phyloP scores from a whole-genome alignment of 805 yeast species.

The Blastobotrys americana region DNA sequence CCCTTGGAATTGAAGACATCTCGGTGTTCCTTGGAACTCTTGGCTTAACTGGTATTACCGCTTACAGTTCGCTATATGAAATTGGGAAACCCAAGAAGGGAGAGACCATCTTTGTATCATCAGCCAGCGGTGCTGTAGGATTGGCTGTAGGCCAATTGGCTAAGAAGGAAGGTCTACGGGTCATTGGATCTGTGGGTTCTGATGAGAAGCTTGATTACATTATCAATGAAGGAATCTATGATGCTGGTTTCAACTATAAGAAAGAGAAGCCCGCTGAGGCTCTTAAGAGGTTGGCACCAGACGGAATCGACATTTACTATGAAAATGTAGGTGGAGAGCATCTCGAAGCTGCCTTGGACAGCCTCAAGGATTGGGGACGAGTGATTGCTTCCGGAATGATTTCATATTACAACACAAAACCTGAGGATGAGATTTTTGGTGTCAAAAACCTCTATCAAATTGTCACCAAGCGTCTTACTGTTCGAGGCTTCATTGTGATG shows the following conservation, averaged over 20 bases:
- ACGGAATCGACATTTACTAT: background rate
- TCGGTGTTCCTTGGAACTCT: background rate
- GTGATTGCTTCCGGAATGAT: background rate
- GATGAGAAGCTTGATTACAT: background rate
- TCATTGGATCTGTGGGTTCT: background rate
- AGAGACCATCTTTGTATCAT: background rate
- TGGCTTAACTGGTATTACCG: background rate
- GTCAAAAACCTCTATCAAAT: background rate
- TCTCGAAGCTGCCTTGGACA: background rate
- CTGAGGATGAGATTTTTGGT: background rate
- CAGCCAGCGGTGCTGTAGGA: background rate
- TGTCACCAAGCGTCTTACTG: background rate
- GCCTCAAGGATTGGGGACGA: background rate
- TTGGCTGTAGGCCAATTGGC: background rate
- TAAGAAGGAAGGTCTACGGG: background rate
- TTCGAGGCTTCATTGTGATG: background rate
- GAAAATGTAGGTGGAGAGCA: background rate
- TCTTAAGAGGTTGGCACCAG: background rate
- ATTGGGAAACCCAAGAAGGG: background rate
- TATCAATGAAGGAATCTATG: background rate
- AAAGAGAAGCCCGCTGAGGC: background rate
- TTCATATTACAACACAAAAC: background rate
- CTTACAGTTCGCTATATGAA: background rate
- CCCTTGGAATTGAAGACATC: background rate
- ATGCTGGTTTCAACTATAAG: background rate